Percentiles rank a stretch among this genome's conserved stretches.
These are phyloP conservation scores for Obelidium mucronatum DNA, from an alignment of 192 early-diverging fungal genomes.

Conservation along the genomic window DNA sequence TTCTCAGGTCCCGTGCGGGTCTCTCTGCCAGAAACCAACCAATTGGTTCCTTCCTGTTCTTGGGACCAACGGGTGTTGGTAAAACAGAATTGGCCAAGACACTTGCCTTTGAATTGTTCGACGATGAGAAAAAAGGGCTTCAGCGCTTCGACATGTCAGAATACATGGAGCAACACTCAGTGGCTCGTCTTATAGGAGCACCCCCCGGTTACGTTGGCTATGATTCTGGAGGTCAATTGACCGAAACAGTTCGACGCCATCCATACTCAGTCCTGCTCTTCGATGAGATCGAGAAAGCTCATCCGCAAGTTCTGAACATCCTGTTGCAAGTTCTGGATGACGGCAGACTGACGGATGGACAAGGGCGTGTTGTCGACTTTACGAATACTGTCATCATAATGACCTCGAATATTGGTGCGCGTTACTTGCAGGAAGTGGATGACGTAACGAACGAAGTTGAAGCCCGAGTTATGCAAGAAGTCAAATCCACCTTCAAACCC, in stretches of 20 bases:
- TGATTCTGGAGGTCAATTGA: constrained; percentile 96
- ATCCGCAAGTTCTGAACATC: constrained; percentile 88
- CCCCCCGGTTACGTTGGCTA: constrained; percentile 95
- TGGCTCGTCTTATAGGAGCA: constrained; percentile 90
- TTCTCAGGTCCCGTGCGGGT: constrained; percentile 89
- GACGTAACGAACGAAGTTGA: constrained; percentile 25
- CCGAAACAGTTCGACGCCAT: constrained; percentile 88
- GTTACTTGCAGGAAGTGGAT: constrained; percentile 56
- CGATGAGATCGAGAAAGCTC: constrained; percentile 99
- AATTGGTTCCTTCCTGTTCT: constrained; percentile 93
- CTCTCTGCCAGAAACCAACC: constrained; percentile 74
- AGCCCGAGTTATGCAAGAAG: constrained; percentile 78
- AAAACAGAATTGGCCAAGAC: constrained; percentile 77
- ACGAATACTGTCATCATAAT: constrained; percentile 95
- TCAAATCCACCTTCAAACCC: constrained; percentile 81
- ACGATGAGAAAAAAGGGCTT: constrained; percentile 96
- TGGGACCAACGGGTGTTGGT: constrained; percentile 96
- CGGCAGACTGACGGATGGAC: constrained; percentile 92
- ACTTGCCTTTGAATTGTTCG: constrained; percentile 83
- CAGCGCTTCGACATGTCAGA: constrained; percentile 99
- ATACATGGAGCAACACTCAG: constrained; percentile 92
- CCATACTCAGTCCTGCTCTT: constrained; percentile 95
- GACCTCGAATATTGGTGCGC: constrained; percentile 88
- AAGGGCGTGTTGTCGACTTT: constrained; percentile 93
- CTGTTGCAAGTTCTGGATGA: constrained; percentile 98